These are phyloP conservation scores for Phytophthora hibernalis DNA, from an alignment of 352 stramenopile genomes.

Conservation along the genomic window DNA sequence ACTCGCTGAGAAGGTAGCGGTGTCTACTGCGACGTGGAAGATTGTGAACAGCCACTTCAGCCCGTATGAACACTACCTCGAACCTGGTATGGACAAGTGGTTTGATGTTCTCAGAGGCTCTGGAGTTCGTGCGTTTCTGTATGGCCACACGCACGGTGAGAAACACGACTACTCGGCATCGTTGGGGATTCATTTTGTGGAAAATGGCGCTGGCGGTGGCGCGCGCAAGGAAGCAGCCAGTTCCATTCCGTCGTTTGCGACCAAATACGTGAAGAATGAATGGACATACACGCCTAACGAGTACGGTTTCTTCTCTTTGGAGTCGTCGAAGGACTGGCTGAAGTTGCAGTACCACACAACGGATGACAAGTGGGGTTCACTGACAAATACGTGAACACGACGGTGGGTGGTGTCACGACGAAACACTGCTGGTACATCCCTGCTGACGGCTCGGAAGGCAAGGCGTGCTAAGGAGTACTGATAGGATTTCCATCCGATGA, in stretches of 20 bases:
- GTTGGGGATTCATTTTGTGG: slow-evolving; percentile 3
- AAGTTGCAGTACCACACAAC: slow-evolving; percentile 19
- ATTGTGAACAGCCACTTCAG: slow-evolving; percentile 34
- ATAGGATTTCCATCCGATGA: too few species aligned
- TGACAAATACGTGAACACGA: slow-evolving; percentile 6
- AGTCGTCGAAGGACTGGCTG: slow-evolving; percentile 5
- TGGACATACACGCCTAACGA: slow-evolving; percentile 4
- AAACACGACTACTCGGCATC: slow-evolving; percentile 56
- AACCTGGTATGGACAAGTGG: slow-evolving; percentile 28
- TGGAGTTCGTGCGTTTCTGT: slow-evolving; percentile 19
- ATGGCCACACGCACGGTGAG: slow-evolving; percentile 40
- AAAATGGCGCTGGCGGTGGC: slow-evolving; percentile 11
- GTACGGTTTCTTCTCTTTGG: slow-evolving; percentile 11
- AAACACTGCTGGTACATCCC: slow-evolving; percentile 35
- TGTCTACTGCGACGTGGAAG: slow-evolving; percentile 35
- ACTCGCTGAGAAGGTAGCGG: slow-evolving; percentile 1
- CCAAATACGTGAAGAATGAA: slow-evolving; percentile 7
- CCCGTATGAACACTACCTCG: slow-evolving; percentile 18
- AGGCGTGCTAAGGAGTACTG: not conserved
- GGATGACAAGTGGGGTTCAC: slow-evolving; percentile 17
- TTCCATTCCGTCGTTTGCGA: not conserved
- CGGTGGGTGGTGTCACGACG: slow-evolving; percentile 15
- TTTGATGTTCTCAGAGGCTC: slow-evolving; percentile 15
- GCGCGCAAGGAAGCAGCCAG: slow-evolving; percentile 3
- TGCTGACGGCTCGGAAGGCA: slow-evolving; percentile 10